phyloP scores from a whole-genome alignment of 2,329 filamentous ascomycete genomes.

The Xenoacremonium recifei region DNA sequence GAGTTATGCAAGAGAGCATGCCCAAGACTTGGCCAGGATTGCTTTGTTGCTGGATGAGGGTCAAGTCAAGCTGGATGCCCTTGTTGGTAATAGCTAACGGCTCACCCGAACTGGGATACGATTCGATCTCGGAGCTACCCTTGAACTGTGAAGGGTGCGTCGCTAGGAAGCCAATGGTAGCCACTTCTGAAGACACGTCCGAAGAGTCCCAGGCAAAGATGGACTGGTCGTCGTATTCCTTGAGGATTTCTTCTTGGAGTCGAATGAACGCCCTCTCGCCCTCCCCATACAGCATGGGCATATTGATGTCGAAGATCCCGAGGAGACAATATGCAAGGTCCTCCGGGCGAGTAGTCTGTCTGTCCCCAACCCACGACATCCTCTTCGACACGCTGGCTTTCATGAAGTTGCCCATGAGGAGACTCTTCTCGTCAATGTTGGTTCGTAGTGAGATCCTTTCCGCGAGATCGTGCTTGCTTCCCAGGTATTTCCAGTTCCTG shows the following conservation, averaged over 20 bases:
- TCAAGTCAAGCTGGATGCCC: slow-evolving; percentile 12
- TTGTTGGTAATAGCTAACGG: slow-evolving; percentile 14
- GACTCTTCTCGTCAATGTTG: slow-evolving; percentile 10
- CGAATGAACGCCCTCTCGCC: slow-evolving; percentile 20
- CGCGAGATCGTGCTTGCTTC: slow-evolving; percentile 8
- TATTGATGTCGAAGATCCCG: slow-evolving; percentile 19
- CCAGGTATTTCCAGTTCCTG: slow-evolving; percentile 8
- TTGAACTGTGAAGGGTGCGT: slow-evolving; percentile 14
- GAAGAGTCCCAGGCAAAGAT: slow-evolving; percentile 20
- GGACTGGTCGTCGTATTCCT: slow-evolving; percentile 19
- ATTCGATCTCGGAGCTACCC: slow-evolving; percentile 1
- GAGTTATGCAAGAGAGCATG: slow-evolving; percentile 8
- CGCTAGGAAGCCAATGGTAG: slow-evolving; percentile 13
- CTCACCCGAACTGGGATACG: slow-evolving; percentile 8
- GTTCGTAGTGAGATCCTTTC: slow-evolving; percentile 7
- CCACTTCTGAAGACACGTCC: slow-evolving; percentile 4
- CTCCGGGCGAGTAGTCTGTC: slow-evolving; percentile 17
- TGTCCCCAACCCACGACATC: slow-evolving; percentile 19
- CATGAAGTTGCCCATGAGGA: slow-evolving; percentile 6
- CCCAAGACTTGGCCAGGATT: slow-evolving; percentile 4
- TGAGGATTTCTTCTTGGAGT: slow-evolving; percentile 24
- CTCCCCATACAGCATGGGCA: slow-evolving; percentile 21
- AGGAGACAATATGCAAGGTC: slow-evolving; percentile 23
- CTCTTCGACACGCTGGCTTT: slow-evolving; percentile 12
- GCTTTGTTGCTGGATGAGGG: not conserved